Conservation (phyloP, 345 rosid genomes). For the Heritiera littoralis region DNA sequence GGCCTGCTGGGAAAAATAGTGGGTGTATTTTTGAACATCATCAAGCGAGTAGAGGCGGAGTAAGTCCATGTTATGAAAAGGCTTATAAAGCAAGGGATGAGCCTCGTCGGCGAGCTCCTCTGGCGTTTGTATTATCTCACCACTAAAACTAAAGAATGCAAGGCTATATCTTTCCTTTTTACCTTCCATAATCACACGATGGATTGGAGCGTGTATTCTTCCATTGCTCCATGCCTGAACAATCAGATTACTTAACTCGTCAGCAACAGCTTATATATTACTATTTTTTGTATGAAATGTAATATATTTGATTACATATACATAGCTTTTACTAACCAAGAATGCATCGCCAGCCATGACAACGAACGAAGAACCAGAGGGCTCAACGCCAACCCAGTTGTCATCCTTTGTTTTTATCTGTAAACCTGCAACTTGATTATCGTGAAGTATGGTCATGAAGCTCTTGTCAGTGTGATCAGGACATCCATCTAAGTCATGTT, state of each 20-base stretch:
- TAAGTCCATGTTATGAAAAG: conserved; percentile 5
- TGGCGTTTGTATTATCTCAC: conserved; percentile 3
- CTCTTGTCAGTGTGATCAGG: conserved; percentile 59
- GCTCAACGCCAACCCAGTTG: conserved; percentile 47
- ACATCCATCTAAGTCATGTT: conserved; percentile 34
- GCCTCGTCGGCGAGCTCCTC: conserved; percentile 6
- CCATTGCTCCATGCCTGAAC: conserved; percentile 22
- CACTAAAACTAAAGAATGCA: conserved; percentile 1
- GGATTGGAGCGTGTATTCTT: conserved; percentile 11
- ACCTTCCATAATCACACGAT: conserved; percentile 12
- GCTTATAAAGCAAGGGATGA: conserved; percentile 15
- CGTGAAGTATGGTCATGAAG: conserved; percentile 61
- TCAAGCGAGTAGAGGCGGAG: conserved; percentile 12
- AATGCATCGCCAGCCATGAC: conserved; percentile 61
- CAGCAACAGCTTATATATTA: too few species aligned
- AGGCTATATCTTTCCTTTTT: conserved; percentile 12
- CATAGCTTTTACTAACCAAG: conserved; percentile 33
- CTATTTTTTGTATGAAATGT: too few species aligned
- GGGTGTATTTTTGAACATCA: conserved; percentile 9
- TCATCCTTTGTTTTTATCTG: conserved; percentile 50
- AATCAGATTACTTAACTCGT: too few species aligned
- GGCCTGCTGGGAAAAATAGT: neutral
- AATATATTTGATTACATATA: too few species aligned
- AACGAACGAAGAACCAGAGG: conserved; percentile 43
- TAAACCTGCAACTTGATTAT: conserved; percentile 52